Evolutionary conservation across 352 stramenopile species (phyloP).

Genomic region (Globisporangium echinulatum): DNA sequence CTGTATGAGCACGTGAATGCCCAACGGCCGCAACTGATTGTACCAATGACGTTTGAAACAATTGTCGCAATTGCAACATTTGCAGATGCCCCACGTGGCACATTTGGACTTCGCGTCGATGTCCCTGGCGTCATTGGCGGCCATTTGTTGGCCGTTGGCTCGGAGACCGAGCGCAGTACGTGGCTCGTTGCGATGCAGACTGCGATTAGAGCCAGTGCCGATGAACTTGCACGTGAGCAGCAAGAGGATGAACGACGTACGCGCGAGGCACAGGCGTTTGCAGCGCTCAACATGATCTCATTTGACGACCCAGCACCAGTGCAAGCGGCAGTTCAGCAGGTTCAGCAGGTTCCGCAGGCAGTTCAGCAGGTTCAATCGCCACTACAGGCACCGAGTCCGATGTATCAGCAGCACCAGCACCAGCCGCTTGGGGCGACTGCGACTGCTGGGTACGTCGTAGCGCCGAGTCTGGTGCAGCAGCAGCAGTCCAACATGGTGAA

Average conservation of each 20-base stretch:
- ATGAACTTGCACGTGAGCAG: constrained; percentile 31
- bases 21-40: constrained; percentile 64
- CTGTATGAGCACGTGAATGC: constrained; percentile 57
- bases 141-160: constrained; percentile 47
- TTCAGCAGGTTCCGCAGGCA: too few species aligned
- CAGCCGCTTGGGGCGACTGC: neutral
- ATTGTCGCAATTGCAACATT: constrained; percentile 36
- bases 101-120: constrained; percentile 57
- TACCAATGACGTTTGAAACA: constrained; percentile 64
- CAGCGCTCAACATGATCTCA: constrained; percentile 75
- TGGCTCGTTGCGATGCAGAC: constrained; percentile 78
- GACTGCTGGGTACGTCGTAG: constrained; percentile 4
- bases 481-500: constrained; percentile 18
- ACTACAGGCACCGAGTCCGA: too few species aligned
- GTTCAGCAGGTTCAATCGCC: too few species aligned
- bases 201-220: constrained; percentile 37
- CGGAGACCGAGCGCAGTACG: constrained; percentile 66
- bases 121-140: constrained; percentile 53
- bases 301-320: constrained; percentile 41
- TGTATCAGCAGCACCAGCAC: too few species aligned
- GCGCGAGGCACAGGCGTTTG: constrained; percentile 53
- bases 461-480: constrained; percentile 9
- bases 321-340: neutral
- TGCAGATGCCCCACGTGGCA: constrained; percentile 38
- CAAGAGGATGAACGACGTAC: constrained; percentile 47